A percentile compares a stretch with the other conserved stretches of the same genome.
These are phyloP conservation scores for Coniochaeta pulveracea DNA, from an alignment of 2,329 filamentous ascomycete genomes.

Conservation along the genomic window DNA sequence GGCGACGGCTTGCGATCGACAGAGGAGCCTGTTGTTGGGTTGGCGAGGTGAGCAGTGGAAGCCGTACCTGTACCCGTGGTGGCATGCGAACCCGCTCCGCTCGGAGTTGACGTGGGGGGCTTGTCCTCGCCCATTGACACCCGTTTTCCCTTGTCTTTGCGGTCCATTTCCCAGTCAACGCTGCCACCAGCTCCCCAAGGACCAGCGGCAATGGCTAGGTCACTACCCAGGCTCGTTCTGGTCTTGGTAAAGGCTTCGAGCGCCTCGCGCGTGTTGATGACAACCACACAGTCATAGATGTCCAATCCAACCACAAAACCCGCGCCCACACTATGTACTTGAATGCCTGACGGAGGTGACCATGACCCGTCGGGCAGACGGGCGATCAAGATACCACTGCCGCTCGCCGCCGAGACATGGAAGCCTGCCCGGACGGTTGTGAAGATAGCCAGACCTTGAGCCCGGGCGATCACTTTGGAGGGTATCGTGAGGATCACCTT, in stretches of 20 bases:
- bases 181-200: conserved; percentile 61
- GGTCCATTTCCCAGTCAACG: conserved; percentile 46
- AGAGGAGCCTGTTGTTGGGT: not conserved
- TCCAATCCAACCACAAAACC: conserved; percentile 76
- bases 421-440: conserved; percentile 58
- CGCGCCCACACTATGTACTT: conserved; percentile 68
- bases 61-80: not conserved
- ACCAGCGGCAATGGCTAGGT: conserved; percentile 64
- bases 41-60: not conserved
- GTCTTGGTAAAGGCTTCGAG: conserved; percentile 66
- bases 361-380: conserved; percentile 55
- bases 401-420: conserved; percentile 54
- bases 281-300: conserved; percentile 80
- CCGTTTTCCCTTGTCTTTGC: conserved; percentile 9
- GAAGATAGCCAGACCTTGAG: conserved; percentile 61
- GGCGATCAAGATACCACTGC: conserved; percentile 53
- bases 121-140: conserved; percentile 12
- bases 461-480: conserved; percentile 49
- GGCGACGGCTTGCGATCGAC: conserved; percentile 12
- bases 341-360: conserved; percentile 74
- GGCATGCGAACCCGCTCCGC: no score
- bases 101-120: conserved; percentile 1
- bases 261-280: conserved; percentile 70
- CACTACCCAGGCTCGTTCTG: conserved; percentile 66
- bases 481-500: conserved; percentile 42